Evolutionary conservation across 2,329 filamentous ascomycete genomes (phyloP).

Genomic region (Mycocentrospora acerina): DNA sequence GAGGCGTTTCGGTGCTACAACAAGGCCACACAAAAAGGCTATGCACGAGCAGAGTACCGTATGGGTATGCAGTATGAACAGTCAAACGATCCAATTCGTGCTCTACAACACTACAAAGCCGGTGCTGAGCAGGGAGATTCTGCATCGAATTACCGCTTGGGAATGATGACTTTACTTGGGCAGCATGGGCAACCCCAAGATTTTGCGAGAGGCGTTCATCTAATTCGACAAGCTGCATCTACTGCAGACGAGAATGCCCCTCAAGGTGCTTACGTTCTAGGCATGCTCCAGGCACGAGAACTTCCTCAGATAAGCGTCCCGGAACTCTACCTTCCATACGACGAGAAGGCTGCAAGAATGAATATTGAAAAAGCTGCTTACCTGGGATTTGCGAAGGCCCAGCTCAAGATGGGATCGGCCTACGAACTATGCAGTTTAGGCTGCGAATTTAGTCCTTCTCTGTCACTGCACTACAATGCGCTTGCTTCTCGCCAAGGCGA

Average conservation of each 20-base stretch:
- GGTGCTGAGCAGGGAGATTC: constrained; percentile 82
- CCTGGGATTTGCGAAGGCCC: constrained; percentile 91
- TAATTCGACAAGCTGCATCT: constrained; percentile 81
- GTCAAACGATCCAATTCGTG: constrained; percentile 88
- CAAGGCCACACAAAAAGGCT: constrained; percentile 81
- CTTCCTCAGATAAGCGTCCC: constrained; percentile 88
- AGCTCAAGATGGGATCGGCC: constrained; percentile 94
- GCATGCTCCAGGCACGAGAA: constrained; percentile 89
- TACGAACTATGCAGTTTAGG: constrained; percentile 93
- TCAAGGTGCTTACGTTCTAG: constrained; percentile 91
- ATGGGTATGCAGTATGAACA: constrained; percentile 99
- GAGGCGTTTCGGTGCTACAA: constrained; percentile 89
- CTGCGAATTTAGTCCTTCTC: constrained; percentile 90
- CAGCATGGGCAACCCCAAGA: constrained; percentile 90
- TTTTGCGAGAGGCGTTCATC: constrained; percentile 72
- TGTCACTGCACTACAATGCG: constrained; percentile 94
- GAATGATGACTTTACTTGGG: constrained; percentile 96
- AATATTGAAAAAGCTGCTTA: constrained; percentile 97
- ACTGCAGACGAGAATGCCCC: constrained; percentile 94
- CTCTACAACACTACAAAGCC: constrained; percentile 83
- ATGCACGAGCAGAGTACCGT: constrained; percentile 86
- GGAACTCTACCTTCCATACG: constrained; percentile 66
- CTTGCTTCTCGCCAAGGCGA: constrained; percentile 90
- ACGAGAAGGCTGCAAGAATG: constrained; percentile 72
- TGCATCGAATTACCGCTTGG: constrained; percentile 80